Conservation (phyloP, 495 filamentous ascomycete genomes). For the Penicillium macrosclerotiorum region DNA sequence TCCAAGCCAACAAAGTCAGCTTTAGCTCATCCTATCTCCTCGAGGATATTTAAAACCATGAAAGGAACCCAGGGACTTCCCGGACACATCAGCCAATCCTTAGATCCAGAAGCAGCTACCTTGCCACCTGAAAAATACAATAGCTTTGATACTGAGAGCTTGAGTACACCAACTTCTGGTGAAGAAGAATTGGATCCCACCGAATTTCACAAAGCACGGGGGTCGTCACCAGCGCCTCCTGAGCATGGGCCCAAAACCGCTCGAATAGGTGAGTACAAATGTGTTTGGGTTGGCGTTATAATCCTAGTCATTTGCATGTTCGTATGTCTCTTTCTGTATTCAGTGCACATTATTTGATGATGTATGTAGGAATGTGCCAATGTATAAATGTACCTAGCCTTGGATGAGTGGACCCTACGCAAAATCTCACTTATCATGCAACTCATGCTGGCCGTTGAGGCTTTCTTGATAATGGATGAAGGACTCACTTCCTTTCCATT, state of each 20-base stretch:
- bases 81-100: not conserved
- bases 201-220: no score
- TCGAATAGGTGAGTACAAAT: conserved; percentile 30
- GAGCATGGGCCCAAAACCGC: not conserved
- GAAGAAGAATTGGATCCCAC: no score
- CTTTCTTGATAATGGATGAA: no score
- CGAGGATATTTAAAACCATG: not conserved
- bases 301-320: conserved; percentile 30
- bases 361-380: conserved; percentile 19
- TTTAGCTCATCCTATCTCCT: no score
- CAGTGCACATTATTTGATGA: conserved; percentile 30
- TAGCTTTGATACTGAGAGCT: no score
- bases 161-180: no score
- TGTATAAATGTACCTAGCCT: not conserved
- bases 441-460: no score
- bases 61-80: conserved; percentile 5
- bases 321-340: conserved; percentile 33
- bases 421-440: no score
- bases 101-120: no score
- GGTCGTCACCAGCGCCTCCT: not conserved
- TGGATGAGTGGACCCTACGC: no score
- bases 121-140: no score
- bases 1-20: not conserved
- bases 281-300: conserved; percentile 29
- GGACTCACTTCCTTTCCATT: no score